phyloP scores from a whole-genome alignment of 2,329 filamentous ascomycete species.

The Zymoseptoria brevis region DNA sequence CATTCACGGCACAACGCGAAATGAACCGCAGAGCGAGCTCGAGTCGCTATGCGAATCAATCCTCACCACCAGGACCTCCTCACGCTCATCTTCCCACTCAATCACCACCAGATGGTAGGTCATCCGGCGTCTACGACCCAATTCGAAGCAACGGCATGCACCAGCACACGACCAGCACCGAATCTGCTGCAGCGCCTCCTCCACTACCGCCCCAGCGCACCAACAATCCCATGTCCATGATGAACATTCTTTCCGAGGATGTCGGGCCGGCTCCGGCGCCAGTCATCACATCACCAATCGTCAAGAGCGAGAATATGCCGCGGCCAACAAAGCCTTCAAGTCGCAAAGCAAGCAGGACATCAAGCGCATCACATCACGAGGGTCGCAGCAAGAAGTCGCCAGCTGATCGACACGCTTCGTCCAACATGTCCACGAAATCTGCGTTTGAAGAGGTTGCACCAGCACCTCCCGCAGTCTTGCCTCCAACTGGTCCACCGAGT shows the following conservation, averaged over 20 bases:
- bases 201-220: slow-evolving; percentile 45
- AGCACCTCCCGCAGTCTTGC: slow-evolving; percentile 9
- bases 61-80: slow-evolving; percentile 16
- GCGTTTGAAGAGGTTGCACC: background rate
- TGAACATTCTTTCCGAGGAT: slow-evolving; percentile 74
- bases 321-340: slow-evolving; percentile 11
- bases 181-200: slow-evolving; percentile 22
- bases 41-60: slow-evolving; percentile 20
- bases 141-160: slow-evolving; percentile 23
- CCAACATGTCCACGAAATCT: background rate
- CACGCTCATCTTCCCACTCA: slow-evolving; percentile 23
- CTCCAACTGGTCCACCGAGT: slow-evolving; percentile 28
- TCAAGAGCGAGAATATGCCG: background rate
- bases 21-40: background rate
- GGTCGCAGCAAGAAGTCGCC: slow-evolving; percentile 5
- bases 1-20: background rate
- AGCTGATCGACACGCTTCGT: slow-evolving; percentile 1
- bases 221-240: slow-evolving; percentile 89
- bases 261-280: background rate
- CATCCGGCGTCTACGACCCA: slow-evolving; percentile 27
- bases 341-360: slow-evolving; percentile 23
- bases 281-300: slow-evolving; percentile 3
- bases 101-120: slow-evolving; percentile 30
- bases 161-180: slow-evolving; percentile 20
- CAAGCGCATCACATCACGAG: slow-evolving; percentile 20